Evolutionary conservation across 305 asterid species (phyloP), one percentile per base, ranked within the genome.

Genomic region (Stenogyne calaminthoides): DNA sequence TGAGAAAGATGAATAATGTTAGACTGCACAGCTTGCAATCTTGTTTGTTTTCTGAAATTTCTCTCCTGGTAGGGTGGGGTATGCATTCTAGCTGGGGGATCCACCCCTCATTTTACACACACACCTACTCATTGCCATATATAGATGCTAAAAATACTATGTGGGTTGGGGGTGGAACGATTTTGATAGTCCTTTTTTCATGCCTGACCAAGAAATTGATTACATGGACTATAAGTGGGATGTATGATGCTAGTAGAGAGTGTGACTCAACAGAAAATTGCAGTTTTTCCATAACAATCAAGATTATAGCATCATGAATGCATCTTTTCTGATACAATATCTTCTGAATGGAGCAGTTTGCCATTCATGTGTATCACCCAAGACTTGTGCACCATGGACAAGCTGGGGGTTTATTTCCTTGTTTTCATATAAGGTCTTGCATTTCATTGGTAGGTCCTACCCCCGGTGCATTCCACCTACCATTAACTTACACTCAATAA

Each of bases 301-400:
- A 67, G 69, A 46, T 63, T 59, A 29, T 76, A 54, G n/a, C 76
- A 76, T 76, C 66, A 72, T 65, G 46, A 39, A 39, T 60, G 32
- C 44, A 22, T 44, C 60, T 69, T 60, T 40, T 42, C 65, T 54
- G 55, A 60, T 52, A 22, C 59, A 47, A 58, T 52, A 14, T 80
- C 40, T 22, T 77, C 69, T 72, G 73, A 76, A 55, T 74, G 76
- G 85, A 70, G 79, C 76, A n/a, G 60, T 77, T 78, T 84, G 51
- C 87, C 87, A 47, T 84, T 80, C 68, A 79, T 66, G 74, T 82
- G 62, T 67, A 77, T 58, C 84, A 78, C 80, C 83, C 62, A 76
- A 74, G 3, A 18, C 29, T 61, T 57, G 12, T 37, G 55, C 65
- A 65, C 6, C 69, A 44, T 0, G 36, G 56, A 10, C 25, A 20